Percentiles rank a stretch among this genome's conserved stretches.
Evolutionary conservation across 2,329 filamentous ascomycete genomes (phyloP).

Genomic region (Magnaporthiopsis poae): DNA sequence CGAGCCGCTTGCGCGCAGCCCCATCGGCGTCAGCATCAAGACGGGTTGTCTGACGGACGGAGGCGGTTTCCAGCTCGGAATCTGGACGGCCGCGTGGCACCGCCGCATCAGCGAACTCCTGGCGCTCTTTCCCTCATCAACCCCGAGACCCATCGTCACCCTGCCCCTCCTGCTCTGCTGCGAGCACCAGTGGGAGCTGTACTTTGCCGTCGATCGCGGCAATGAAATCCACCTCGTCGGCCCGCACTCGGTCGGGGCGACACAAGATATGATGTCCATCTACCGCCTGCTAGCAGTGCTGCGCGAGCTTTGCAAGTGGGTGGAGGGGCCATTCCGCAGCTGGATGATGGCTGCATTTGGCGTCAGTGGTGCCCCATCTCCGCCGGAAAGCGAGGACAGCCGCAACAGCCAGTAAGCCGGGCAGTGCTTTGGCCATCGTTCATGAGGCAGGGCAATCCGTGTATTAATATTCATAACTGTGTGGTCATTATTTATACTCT

Average conservation of each 20-base stretch:
- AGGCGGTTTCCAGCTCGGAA: background rate
- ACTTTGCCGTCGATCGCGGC: conserved; percentile 1
- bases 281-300: background rate
- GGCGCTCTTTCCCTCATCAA: background rate
- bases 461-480: too few species aligned
- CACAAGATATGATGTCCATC: background rate
- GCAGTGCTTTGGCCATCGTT: background rate
- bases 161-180: background rate
- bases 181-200: conserved; percentile 1
- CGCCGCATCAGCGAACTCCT: conserved; percentile 2
- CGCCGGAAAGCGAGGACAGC: background rate
- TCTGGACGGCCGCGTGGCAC: conserved; percentile 3
- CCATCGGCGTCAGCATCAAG: background rate
- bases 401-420: background rate
- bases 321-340: conserved; percentile 4
- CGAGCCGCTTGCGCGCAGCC: background rate
- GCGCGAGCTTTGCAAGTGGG: conserved; percentile 1
- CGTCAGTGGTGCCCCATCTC: background rate
- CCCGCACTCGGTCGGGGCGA: background rate
- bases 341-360: background rate
- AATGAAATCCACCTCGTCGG: background rate
- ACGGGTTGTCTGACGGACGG: background rate
- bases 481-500: too few species aligned
- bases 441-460: too few species aligned
- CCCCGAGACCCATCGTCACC: background rate